These are phyloP conservation scores for Delonix regia DNA, from an alignment of 306 rosid species.

Conservation along the genomic window DNA sequence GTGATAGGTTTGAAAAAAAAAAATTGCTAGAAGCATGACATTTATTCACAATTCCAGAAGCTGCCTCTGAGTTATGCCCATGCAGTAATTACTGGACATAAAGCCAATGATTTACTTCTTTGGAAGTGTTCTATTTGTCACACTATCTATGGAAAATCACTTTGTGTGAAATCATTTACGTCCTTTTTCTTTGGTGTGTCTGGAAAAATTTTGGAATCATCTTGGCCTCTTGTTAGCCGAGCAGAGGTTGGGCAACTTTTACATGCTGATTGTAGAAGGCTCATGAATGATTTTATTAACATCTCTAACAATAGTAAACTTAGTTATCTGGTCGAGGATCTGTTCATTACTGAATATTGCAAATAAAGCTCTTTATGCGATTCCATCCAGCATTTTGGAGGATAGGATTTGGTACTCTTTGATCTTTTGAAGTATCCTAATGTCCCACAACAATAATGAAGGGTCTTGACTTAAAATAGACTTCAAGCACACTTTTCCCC, in stretches of 20 bases:
- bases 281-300: not conserved
- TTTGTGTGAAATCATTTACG: not conserved
- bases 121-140: conserved; percentile 13
- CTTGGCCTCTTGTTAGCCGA: not conserved
- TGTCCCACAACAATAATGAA: not conserved
- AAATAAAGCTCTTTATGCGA: not conserved
- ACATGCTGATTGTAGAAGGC: not conserved
- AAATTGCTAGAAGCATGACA: conserved; percentile 12
- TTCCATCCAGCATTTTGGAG: conserved; percentile 25
- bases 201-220: conserved; percentile 8
- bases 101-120: conserved; percentile 13
- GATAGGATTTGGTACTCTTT: not conserved
- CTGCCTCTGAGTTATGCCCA: conserved; percentile 6
- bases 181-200: not conserved
- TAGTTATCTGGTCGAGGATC: conserved; percentile 19
- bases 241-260: conserved; percentile 12
- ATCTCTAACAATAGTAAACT: not conserved
- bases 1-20: conserved; percentile 25
- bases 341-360: not conserved
- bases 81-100: conserved; percentile 20
- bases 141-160: not conserved
- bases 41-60: conserved; percentile 1
- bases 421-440: not conserved
- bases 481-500: not conserved
- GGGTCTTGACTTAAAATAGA: conserved; percentile 9